Evolutionary conservation across 2,329 filamentous ascomycete species (phyloP).

Genomic region (Ophiocordyceps camponoti-floridani): DNA sequence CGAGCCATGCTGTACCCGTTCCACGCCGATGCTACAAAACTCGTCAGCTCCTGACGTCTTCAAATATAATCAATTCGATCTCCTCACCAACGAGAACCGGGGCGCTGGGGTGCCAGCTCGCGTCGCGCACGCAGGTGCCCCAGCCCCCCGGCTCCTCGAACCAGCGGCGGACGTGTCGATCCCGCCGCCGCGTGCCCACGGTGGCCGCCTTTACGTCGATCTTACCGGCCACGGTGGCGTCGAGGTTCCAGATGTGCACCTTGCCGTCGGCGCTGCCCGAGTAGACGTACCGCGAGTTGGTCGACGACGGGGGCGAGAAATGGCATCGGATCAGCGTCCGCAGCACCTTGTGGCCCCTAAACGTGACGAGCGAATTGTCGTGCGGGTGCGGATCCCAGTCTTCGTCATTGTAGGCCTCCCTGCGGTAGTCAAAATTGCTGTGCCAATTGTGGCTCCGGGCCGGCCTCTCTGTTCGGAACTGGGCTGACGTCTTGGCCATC

Average conservation of each 20-base stretch:
- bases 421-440: slow-evolving; percentile 59
- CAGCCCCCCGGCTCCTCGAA: slow-evolving; percentile 39
- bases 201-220: slow-evolving; percentile 67
- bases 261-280: slow-evolving; percentile 78
- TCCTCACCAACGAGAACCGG: slow-evolving; percentile 53
- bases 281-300: slow-evolving; percentile 84
- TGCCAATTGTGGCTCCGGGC: slow-evolving; percentile 29
- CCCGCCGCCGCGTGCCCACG: slow-evolving; percentile 37
- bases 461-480: slow-evolving; percentile 39
- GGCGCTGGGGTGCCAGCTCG: slow-evolving; percentile 76
- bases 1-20: slow-evolving; percentile 57
- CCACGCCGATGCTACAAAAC: slow-evolving; percentile 54
- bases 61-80: background rate
- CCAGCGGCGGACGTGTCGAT: slow-evolving; percentile 35
- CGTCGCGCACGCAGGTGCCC: slow-evolving; percentile 71
- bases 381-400: slow-evolving; percentile 47
- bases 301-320: slow-evolving; percentile 75
- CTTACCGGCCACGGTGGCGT: slow-evolving; percentile 62
- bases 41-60: background rate
- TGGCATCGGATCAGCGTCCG: slow-evolving; percentile 88
- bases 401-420: slow-evolving; percentile 43
- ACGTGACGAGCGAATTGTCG: slow-evolving; percentile 87
- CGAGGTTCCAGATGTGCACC: slow-evolving; percentile 84
- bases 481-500: slow-evolving; percentile 64
- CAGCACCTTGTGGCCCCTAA: slow-evolving; percentile 75